Conservation (phyloP, 2,329 filamentous ascomycete genomes). For the Pseudocercospora eumusae region DNA sequence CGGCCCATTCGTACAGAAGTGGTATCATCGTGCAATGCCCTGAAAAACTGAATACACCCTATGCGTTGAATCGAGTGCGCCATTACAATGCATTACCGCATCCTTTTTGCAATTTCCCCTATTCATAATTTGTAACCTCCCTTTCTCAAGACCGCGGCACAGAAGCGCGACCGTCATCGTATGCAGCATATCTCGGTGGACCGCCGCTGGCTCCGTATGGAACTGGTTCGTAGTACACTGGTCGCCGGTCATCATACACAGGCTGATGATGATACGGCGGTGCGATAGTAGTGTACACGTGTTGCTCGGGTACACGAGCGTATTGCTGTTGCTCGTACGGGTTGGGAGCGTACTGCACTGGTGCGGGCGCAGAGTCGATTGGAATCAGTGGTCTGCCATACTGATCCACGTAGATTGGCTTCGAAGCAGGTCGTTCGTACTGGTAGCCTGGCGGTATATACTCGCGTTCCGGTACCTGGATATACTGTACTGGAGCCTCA, state of each 20-base stretch:
- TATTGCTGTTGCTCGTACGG: constrained; percentile 33
- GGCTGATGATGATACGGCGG: constrained; percentile 20
- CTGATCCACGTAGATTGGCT: constrained; percentile 39
- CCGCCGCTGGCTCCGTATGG: not conserved
- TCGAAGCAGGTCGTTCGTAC: constrained; percentile 30
- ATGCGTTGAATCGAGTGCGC: not conserved
- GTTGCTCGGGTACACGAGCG: constrained; percentile 20
- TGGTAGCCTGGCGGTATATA: constrained; percentile 24
- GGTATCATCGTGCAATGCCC: constrained; percentile 3
- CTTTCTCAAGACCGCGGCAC: constrained; percentile 22
- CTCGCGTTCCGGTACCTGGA: constrained; percentile 27
- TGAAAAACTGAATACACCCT: not conserved
- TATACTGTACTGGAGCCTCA: constrained; percentile 31
- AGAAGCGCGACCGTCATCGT: constrained; percentile 27
- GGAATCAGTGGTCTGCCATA: constrained; percentile 37
- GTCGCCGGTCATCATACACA: constrained; percentile 22
- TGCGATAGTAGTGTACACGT: constrained; percentile 23
- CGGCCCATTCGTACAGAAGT: constrained; percentile 2
- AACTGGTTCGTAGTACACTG: constrained; percentile 22
- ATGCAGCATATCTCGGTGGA: constrained; percentile 18
- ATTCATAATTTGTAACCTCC: not conserved
- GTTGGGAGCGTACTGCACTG: constrained; percentile 33
- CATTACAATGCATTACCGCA: constrained; percentile 1
- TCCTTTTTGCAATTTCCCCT: not conserved
- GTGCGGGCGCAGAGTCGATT: constrained; percentile 33